Percentiles rank a stretch among this genome's conserved stretches.
phyloP scores from a whole-genome alignment of 2,329 filamentous ascomycete genomes.

The Colletotrichum phormii region DNA sequence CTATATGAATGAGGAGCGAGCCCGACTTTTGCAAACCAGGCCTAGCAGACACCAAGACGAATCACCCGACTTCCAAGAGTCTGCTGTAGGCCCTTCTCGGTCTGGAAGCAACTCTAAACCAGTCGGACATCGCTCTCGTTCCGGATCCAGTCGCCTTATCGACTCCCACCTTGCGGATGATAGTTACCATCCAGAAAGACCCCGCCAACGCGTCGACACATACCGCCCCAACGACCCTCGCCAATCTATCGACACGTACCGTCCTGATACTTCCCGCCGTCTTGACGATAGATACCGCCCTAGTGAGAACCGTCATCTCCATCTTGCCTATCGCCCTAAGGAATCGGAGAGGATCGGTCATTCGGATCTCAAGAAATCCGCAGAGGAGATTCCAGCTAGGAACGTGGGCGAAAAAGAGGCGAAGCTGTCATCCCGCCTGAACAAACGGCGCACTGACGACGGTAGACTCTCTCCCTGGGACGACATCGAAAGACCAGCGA shows the following conservation, averaged over 20 bases:
- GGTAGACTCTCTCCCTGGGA: slow-evolving; percentile 45
- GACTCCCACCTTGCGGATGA: neutral
- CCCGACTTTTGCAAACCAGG: slow-evolving; percentile 4
- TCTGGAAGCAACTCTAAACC: slow-evolving; percentile 13
- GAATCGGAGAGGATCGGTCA: neutral
- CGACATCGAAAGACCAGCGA: slow-evolving; percentile 34
- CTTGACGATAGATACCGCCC: neutral
- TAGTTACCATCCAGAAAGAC: neutral
- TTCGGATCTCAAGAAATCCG: neutral
- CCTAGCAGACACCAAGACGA: neutral
- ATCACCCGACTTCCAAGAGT: neutral
- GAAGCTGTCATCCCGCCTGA: neutral
- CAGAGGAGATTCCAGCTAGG: neutral
- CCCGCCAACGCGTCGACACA: neutral
- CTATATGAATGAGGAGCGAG: slow-evolving; percentile 20
- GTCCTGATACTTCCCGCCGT: neutral
- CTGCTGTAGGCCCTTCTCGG: neutral
- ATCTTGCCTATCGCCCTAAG: neutral
- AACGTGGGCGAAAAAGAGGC: neutral
- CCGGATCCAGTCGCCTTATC: slow-evolving; percentile 5
- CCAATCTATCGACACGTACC: neutral
- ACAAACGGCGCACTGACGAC: slow-evolving; percentile 23
- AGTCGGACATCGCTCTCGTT: neutral
- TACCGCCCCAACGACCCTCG: neutral
- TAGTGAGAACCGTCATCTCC: neutral